Evolutionary conservation across 2,329 filamentous ascomycete species (phyloP).

Genomic region (Diaporthe humulicola): DNA sequence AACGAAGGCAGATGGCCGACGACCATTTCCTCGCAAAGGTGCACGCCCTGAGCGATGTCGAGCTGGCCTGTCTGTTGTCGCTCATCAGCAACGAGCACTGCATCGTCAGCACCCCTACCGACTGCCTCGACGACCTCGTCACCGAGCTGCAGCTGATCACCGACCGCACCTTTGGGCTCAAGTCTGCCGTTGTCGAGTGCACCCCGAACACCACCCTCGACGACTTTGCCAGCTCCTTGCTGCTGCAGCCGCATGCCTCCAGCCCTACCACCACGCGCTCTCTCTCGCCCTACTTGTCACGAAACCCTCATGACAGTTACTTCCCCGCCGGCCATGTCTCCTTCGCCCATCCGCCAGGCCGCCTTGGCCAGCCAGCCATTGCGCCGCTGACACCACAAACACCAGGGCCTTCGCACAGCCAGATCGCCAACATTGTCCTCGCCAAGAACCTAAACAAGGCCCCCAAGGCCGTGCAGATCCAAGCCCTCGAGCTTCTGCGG

Average conservation of each 20-base stretch:
- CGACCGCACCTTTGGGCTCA: slow-evolving; percentile 78
- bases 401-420: slow-evolving; percentile 51
- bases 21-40: slow-evolving; percentile 75
- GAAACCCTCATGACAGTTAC: slow-evolving; percentile 42
- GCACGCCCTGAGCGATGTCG: slow-evolving; percentile 85
- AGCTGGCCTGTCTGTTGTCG: slow-evolving; percentile 87
- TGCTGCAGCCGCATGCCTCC: slow-evolving; percentile 63
- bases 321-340: slow-evolving; percentile 41
- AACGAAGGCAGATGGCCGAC: slow-evolving; percentile 67
- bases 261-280: slow-evolving; percentile 45
- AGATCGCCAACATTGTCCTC: slow-evolving; percentile 83
- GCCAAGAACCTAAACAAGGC: slow-evolving; percentile 84
- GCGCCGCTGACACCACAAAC: slow-evolving; percentile 46
- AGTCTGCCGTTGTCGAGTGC: slow-evolving; percentile 79
- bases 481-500: slow-evolving; percentile 82
- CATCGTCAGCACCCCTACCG: slow-evolving; percentile 80
- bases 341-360: slow-evolving; percentile 17
- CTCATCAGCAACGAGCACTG: slow-evolving; percentile 88
- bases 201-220: slow-evolving; percentile 81
- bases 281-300: slow-evolving; percentile 39
- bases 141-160: slow-evolving; percentile 80
- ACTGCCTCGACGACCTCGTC: slow-evolving; percentile 75
- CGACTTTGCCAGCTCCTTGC: slow-evolving; percentile 81
- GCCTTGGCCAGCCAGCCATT: slow-evolving; percentile 22
- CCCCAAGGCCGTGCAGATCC: slow-evolving; percentile 83